phyloP scores from a whole-genome alignment of 1,284 basidiomycete genomes.

The Peniophora sp. region DNA sequence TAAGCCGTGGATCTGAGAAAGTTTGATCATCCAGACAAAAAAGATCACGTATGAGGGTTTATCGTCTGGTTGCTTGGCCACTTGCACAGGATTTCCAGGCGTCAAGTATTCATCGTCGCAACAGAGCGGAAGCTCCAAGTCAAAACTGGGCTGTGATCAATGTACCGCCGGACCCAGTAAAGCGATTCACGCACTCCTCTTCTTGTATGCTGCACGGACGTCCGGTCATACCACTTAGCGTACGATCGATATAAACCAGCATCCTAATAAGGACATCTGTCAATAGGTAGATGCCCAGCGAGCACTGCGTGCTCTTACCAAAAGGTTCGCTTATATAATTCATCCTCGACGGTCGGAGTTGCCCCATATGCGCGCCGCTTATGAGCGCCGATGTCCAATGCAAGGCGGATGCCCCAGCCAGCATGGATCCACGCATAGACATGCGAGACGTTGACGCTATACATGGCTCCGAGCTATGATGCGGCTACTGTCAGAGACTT shows the following conservation, averaged over 20 bases:
- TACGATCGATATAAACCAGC: constrained; percentile 52
- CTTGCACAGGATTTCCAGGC: constrained; percentile 19
- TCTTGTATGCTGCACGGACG: constrained; percentile 77
- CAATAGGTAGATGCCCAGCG: constrained; percentile 27
- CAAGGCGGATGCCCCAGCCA: constrained; percentile 42
- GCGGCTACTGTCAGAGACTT: constrained; percentile 1
- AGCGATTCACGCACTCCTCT: constrained; percentile 55
- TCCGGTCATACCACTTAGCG: constrained; percentile 64
- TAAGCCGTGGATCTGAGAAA: constrained; percentile 48
- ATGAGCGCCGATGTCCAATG: constrained; percentile 35
- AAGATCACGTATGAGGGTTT: constrained; percentile 34
- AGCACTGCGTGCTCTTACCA: constrained; percentile 36
- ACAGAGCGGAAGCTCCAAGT: constrained; percentile 47
- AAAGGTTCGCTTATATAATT: constrained; percentile 58
- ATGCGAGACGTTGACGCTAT: constrained; percentile 34
- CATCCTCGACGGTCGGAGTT: constrained; percentile 28
- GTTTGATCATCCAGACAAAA: constrained; percentile 43
- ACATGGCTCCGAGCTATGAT: constrained; percentile 10
- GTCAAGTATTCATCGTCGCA: constrained; percentile 63
- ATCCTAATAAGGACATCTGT: constrained; percentile 60
- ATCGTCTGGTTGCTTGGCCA: constrained; percentile 35
- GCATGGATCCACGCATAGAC: constrained; percentile 43
- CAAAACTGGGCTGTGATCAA: constrained; percentile 29
- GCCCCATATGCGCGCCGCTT: constrained; percentile 23
- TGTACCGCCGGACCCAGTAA: neutral